Base-by-base conservation (phyloP, 1,284 basidiomycete genomes). In the Irpex sp. region DNA sequence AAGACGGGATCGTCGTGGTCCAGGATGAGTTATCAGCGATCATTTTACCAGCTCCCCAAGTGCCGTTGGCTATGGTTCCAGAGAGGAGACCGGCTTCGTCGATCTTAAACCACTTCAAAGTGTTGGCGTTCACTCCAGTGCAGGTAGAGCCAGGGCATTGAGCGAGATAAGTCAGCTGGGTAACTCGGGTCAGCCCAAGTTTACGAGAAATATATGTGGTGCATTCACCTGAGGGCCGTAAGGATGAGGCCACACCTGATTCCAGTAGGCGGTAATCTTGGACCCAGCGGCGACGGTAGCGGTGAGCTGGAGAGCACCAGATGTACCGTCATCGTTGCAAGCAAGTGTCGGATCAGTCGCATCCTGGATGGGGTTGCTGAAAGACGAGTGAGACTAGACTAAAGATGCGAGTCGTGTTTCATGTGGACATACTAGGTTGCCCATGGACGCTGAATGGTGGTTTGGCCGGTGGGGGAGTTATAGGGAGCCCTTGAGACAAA, bases 81-180 rank as follows among this genome's bases (percentile, higher is more conserved):
- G 73, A 78, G 53, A 84, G 69, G n/a, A 84, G 75, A 63, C 83
- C 82, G 28, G 80, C 73, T 70, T 85, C 67, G 64, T 83, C 82
- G 64, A 84, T 84, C 69, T 84, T 85, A 74, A 84, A 84, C 82
- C 82, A 84, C 75, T 80, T 71, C 42, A 83, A 70, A 4, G 73
- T 74, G 21, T 63, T 69, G 1, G 82, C 69, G 61, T 75, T 77
- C 19, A 79, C 81, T 37, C 76, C 74, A 1, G 78, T 80, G 73
- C 82, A 84, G 36, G 73, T 75, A 5, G 73, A 71, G 14, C 80
- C 79, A 9, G 78, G 76, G 69, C 82, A 84, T 71, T 79, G 69
- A 4, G 81, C 82, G 23, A 84, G 74, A 71, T 83, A 83, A 6
- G 78, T 80, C 59, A 82, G 68, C 80, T 82, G 64, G 4, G 47